Conservation (phyloP, 768 basidiomycete species). For the Serendipita sp. region DNA sequence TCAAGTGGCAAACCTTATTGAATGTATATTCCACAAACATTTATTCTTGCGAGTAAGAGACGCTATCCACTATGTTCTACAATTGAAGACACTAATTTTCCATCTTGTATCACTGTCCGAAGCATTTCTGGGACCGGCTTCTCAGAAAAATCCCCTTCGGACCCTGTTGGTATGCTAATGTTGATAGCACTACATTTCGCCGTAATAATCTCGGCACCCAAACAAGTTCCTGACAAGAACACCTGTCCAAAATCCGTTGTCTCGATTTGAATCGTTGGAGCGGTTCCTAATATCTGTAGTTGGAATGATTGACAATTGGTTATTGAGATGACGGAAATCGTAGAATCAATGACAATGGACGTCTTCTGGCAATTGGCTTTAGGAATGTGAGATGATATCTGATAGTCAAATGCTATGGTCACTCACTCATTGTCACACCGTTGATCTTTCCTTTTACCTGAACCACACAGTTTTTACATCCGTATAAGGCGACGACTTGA, state of each 20-base stretch:
- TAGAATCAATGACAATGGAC: constrained; percentile 74
- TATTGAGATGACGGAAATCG: constrained; percentile 78
- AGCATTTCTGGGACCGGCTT: constrained; percentile 91
- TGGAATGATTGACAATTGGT: constrained; percentile 89
- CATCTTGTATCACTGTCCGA: constrained; percentile 61
- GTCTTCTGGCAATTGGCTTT: constrained; percentile 81
- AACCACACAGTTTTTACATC: constrained; percentile 74
- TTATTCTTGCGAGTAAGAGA: neutral
- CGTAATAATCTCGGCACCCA: constrained; percentile 65
- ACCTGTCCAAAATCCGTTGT: constrained; percentile 91
- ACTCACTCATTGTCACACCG: constrained; percentile 72
- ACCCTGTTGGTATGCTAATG: constrained; percentile 73
- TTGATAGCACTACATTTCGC: constrained; percentile 91
- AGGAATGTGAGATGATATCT: neutral
- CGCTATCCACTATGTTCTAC: constrained; percentile 47
- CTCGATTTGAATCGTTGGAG: constrained; percentile 88
- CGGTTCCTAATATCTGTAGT: constrained; percentile 75
- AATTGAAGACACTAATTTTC: constrained; percentile 74
- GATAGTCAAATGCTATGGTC: neutral
- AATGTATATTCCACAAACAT: too few species aligned
- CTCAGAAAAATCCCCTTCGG: constrained; percentile 85
- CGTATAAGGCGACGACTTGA: constrained; percentile 78
- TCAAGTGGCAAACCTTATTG: neutral
- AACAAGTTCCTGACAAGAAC: constrained; percentile 70
- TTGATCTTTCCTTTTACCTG: constrained; percentile 88